Evolutionary conservation across 1,139 yeast species (phyloP), one percentile per base, ranked within the genome.

Genomic region (Geotrichum phurueaensis): DNA sequence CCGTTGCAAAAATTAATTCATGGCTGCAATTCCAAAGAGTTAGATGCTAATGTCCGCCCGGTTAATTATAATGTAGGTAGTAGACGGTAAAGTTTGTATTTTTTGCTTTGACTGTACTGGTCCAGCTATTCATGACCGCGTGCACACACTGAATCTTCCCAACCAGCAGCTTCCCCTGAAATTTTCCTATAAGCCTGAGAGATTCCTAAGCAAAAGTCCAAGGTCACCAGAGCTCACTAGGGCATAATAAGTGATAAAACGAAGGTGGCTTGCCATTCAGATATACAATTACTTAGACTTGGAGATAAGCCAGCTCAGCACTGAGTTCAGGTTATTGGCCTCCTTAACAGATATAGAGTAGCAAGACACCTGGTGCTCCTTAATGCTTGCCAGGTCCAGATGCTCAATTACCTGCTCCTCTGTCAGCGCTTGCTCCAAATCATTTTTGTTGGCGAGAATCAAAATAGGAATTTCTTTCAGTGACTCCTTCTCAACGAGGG

Each of bases 271-370:
- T 39, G 25, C 29, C 3, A 23, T 49, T 23, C 25, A 23, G 12
- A 52, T 12, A 36, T 51, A n/a, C 20, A 51, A 15, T 43, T 54
- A 58, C 63, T 67, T 66, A 49, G 68, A 63, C 58, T 66, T 62
- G 20, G 72, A 65, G 25, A 73, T 66, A 27, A 75, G 68, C 78
- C 78, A 75, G 61, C 70, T 70, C 59, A 75, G 62, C 39, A 75
- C 78, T 4, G 76, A 68, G 59, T 70, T 74, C 56, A 75, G 67
- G 60, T 75, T 75, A 51, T 68, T 70, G 20, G 71, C 71, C 53
- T 75, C 74, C 64, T 75, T 75, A 54, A 74, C 78, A 7, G 76
- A 73, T 39, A 75, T 73, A n/a, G 76, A 73, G 60, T 75, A 75
- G 65, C 78, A 75, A 18, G 75, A 67, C 18, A 75, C 75, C 53